Base-by-base conservation (phyloP, 129 eudicot species). In the Sambucus nigra region DNA sequence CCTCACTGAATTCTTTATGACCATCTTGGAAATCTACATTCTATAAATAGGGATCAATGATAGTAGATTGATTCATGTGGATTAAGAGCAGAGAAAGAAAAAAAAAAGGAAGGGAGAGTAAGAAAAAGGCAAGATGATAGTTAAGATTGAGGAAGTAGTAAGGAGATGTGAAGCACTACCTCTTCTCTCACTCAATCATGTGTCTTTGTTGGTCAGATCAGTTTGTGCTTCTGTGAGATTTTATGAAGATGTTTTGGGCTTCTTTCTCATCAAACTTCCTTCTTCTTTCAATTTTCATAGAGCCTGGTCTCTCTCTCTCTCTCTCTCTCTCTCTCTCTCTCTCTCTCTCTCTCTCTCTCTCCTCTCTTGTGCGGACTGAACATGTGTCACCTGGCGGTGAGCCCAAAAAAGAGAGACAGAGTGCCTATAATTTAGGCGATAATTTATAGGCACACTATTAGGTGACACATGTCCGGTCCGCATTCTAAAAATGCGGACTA, bases 231-330 rank as follows among this genome's bases (percentile, higher is more conserved):
- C 75, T 3, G 57, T 61, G 9, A 17, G 58, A 5, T 69, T 69
- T 42, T 69, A 69, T 39, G 58, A 39, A 24, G 45, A 69, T 33
- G 75, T 69, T 14, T 38, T 69, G 57, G 75, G 75, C 25, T 69
- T 69, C 41, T 16, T 25, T 38, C 64, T 63, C 57, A 19, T 69
- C 22, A 47, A 63, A 40, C 69, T 69, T 33, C 75, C 75, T 22
- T 47, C 64, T 54, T 69, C 75, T 14, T 69, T 69, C 45, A 55
- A 61, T 4, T 69, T 69, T 33, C 56, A 54, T 31, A 69, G 75
- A 46, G 75, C 75, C 28, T 69, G 75, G 75, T 69, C 13, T n/a
- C n/a, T 17, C 18, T 25, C 32, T 64, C 25, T 21, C n/a, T 19
- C 55, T 28, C 4, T 24, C 4, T 13, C 33, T 9, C 11, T 53